These are phyloP conservation scores for Suillus subalutaceus DNA, from an alignment of 768 basidiomycete species.

Conservation along the genomic window DNA sequence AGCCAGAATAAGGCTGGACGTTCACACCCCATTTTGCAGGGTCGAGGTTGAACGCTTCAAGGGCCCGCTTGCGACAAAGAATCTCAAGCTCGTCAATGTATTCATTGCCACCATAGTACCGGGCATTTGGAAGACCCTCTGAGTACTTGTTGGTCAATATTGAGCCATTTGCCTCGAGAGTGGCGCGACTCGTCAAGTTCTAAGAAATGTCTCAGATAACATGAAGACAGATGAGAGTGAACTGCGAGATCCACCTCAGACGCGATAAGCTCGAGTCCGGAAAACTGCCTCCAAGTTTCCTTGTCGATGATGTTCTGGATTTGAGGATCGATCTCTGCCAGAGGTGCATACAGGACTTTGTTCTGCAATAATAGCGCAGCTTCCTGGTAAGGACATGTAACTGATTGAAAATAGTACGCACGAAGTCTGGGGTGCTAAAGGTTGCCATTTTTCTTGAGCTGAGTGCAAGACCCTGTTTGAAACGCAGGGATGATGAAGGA, in stretches of 20 bases:
- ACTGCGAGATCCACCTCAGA: constrained; percentile 72
- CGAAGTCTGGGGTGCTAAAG: constrained; percentile 60
- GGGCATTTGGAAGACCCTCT: constrained; percentile 96
- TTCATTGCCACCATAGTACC: constrained; percentile 98
- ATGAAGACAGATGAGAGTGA: not conserved
- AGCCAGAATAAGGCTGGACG: constrained; percentile 97
- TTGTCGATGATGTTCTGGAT: constrained; percentile 98
- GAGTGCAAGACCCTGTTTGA: constrained; percentile 17
- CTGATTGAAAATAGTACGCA: constrained; percentile 35
- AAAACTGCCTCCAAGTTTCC: constrained; percentile 98
- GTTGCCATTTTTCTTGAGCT: constrained; percentile 60
- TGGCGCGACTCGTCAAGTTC: constrained; percentile 96
- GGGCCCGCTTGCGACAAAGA: constrained; percentile 93
- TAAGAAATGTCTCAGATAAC: constrained; percentile 32
- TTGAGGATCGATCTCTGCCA: constrained; percentile 91
- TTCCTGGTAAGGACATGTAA: constrained; percentile 4
- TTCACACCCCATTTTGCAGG: constrained; percentile 95
- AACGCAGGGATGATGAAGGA: constrained; percentile 26
- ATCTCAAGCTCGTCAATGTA: constrained; percentile 95
- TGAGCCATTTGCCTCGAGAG: constrained; percentile 98
- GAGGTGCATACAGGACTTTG: constrained; percentile 84
- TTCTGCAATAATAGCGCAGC: constrained; percentile 56
- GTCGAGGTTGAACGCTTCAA: constrained; percentile 95
- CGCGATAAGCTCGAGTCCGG: constrained; percentile 97
- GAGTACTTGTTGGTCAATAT: constrained; percentile 99